A percentile compares a stretch with the other conserved stretches of the same genome.
Evolutionary conservation across 345 rosid genomes (phyloP).

Genomic region (Raphanus sativus): DNA sequence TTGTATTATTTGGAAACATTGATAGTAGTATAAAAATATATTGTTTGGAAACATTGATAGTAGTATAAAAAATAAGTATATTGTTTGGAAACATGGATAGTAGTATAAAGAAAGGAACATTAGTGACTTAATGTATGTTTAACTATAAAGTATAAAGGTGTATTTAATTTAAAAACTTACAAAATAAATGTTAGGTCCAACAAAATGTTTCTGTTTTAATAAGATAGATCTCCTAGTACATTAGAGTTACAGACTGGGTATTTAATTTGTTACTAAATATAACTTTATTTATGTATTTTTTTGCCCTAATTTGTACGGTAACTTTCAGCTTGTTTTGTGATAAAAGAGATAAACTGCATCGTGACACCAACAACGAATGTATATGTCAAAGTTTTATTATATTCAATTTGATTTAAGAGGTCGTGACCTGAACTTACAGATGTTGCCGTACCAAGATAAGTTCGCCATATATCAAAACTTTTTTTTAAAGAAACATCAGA

Average conservation of each 20-base stretch:
- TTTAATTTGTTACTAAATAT: background rate
- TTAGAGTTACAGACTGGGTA: background rate
- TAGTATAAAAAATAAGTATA: too few relatives aligned
- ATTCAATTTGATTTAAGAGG: background rate
- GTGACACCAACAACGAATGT: slow-evolving; percentile 19
- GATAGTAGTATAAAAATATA: too few relatives aligned
- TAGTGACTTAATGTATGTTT: too few relatives aligned
- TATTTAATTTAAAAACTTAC: too few relatives aligned
- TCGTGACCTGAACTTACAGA: slow-evolving; percentile 21
- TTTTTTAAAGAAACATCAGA: slow-evolving; percentile 7
- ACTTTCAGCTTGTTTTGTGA: background rate
- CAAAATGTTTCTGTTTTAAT: too few relatives aligned
- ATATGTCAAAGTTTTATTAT: background rate
- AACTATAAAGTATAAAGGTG: too few relatives aligned
- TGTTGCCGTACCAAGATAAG: background rate
- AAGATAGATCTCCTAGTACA: background rate
- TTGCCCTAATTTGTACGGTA: background rate
- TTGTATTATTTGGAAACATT: too few relatives aligned
- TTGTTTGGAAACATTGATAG: too few relatives aligned
- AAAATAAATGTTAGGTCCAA: too few relatives aligned
- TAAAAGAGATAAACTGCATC: background rate
- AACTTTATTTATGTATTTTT: background rate
- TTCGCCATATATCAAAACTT: background rate
- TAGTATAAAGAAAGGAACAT: too few relatives aligned
- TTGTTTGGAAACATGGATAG: too few relatives aligned